These are phyloP conservation scores for Podospora anserina DNA, from an alignment of 495 filamentous ascomycete genomes.

Conservation along the genomic window DNA sequence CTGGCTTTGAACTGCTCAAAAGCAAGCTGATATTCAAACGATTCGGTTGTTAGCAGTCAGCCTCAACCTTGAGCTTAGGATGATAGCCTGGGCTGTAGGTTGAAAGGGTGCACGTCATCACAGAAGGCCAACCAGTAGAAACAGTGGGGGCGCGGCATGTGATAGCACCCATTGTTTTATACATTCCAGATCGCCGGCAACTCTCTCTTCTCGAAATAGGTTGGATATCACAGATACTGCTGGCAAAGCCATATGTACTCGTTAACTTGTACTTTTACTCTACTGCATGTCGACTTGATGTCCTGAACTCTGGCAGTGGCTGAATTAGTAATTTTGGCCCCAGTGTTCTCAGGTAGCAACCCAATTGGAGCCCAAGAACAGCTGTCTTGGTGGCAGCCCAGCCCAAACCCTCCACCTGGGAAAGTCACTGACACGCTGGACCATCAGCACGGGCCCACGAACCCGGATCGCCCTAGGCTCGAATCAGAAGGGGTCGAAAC, in stretches of 20 bases:
- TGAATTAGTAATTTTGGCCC: not conserved
- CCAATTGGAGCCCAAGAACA: not conserved
- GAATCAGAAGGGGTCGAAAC: constrained; percentile 17
- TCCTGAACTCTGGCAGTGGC: too few species aligned
- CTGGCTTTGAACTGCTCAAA: not conserved
- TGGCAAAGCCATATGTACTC: not conserved
- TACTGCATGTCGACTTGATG: not conserved
- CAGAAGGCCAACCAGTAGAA: not conserved
- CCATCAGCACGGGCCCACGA: constrained; percentile 28
- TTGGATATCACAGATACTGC: not conserved
- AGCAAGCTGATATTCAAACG: not conserved
- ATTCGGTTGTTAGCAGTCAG: not conserved
- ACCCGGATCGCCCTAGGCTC: constrained; percentile 14
- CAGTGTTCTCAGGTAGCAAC: not conserved
- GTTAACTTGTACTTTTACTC: not conserved
- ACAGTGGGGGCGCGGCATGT: not conserved
- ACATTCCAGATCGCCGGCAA: not conserved
- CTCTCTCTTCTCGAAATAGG: not conserved
- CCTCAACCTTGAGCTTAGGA: not conserved
- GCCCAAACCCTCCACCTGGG: not conserved
- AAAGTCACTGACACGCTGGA: constrained; percentile 6
- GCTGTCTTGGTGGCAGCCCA: not conserved
- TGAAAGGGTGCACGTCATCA: not conserved
- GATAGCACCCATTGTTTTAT: not conserved
- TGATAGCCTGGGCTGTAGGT: not conserved